These are phyloP conservation scores for Cylindricascospora bacillispora DNA, from an alignment of 1,139 yeast genomes.

Conservation along the genomic window DNA sequence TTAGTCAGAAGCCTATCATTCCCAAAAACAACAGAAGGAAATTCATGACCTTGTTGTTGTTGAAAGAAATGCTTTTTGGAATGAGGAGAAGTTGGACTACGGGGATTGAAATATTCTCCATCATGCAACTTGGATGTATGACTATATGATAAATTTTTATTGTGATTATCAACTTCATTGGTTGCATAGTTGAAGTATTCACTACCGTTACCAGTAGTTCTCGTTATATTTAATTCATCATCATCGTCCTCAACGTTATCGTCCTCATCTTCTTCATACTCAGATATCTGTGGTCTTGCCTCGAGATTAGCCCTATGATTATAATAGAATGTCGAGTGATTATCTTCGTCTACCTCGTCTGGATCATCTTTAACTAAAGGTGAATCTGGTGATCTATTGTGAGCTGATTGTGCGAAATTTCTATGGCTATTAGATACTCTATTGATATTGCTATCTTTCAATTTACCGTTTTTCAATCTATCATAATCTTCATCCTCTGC, in stretches of 20 bases:
- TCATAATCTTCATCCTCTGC: too few relatives aligned
- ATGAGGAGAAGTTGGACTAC: too few relatives aligned
- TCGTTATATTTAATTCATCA: conserved; percentile 4
- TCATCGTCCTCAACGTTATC: conserved; percentile 16
- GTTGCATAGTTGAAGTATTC: too few relatives aligned
- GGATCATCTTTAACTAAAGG: conserved; percentile 2
- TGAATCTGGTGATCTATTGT: not conserved
- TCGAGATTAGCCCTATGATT: conserved; percentile 19
- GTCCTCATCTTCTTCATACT: conserved; percentile 21
- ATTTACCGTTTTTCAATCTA: conserved; percentile 1
- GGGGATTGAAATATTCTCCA: too few relatives aligned
- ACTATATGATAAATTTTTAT: too few relatives aligned
- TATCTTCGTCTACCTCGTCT: conserved; percentile 19
- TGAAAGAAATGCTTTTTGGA: too few relatives aligned
- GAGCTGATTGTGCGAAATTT: not conserved
- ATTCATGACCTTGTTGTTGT: too few relatives aligned
- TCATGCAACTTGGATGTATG: too few relatives aligned
- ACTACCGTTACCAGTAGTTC: conserved; percentile 3
- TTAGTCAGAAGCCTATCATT: too few relatives aligned
- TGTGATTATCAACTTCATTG: too few relatives aligned
- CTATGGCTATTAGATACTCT: not conserved
- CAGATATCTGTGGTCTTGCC: conserved; percentile 22
- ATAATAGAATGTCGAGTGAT: conserved; percentile 24
- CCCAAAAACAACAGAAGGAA: too few relatives aligned
- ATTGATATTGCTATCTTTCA: not conserved